These are phyloP conservation scores for Dipodascopsis tothii DNA, from an alignment of 805 yeast genomes.

Conservation along the genomic window DNA sequence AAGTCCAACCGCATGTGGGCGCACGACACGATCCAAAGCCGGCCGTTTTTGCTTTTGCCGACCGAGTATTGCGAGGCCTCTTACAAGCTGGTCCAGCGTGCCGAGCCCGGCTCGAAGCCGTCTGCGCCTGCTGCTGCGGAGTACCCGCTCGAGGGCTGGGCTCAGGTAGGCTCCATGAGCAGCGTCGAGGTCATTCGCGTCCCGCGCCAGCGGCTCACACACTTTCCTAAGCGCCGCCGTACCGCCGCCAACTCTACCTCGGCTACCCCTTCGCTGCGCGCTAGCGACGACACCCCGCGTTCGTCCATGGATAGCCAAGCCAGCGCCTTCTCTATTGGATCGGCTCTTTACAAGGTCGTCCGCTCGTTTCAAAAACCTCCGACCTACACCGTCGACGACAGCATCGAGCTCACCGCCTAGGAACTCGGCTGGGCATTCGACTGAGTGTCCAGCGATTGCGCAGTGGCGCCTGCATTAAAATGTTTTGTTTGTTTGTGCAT, in stretches of 20 bases:
- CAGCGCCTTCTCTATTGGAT: not conserved
- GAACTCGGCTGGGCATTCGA: too few relatives aligned
- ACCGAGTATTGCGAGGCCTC: constrained; percentile 15
- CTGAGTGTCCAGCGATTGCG: too few relatives aligned
- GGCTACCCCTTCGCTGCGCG: not conserved
- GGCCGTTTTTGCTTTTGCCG: constrained; percentile 20
- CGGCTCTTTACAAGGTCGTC: not conserved
- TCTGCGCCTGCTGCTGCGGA: not conserved
- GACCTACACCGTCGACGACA: not conserved
- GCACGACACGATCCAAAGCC: constrained; percentile 23
- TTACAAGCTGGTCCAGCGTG: not conserved
- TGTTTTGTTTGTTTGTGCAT: too few relatives aligned
- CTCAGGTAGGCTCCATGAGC: not conserved
- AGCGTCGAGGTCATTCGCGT: not conserved
- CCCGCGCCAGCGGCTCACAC: not conserved
- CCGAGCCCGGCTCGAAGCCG: not conserved
- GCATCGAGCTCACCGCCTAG: not conserved
- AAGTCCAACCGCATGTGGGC: constrained; percentile 24
- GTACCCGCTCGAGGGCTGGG: not conserved
- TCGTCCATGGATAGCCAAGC: not conserved
- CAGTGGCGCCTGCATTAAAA: too few relatives aligned
- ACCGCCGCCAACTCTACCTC: not conserved
- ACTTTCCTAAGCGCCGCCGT: not conserved
- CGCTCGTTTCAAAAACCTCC: not conserved
- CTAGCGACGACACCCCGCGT: not conserved